A percentile compares a stretch with the other conserved stretches of the same genome.
Evolutionary conservation across 768 basidiomycete species (phyloP).

Genomic region (Daedaleopsis nitida): DNA sequence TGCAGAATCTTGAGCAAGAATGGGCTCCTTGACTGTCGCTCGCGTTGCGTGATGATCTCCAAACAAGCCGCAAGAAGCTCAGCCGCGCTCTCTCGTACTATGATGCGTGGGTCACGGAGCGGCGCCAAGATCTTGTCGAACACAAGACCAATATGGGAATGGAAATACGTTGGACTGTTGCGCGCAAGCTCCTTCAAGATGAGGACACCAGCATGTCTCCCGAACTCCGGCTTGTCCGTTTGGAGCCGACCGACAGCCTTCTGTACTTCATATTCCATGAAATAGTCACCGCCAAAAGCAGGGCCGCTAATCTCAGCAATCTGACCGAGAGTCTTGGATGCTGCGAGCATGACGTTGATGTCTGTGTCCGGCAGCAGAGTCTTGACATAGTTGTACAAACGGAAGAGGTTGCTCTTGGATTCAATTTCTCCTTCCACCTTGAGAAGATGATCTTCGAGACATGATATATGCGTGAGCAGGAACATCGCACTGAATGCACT

Average conservation of each 20-base stretch:
- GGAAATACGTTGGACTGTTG: constrained; percentile 85
- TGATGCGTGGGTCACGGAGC: constrained; percentile 83
- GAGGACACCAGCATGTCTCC: constrained; percentile 91
- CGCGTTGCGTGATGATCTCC: constrained; percentile 79
- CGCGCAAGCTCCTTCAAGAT: constrained; percentile 92
- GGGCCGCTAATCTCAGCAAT: constrained; percentile 84
- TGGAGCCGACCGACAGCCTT: constrained; percentile 81
- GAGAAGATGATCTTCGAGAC: constrained; percentile 63
- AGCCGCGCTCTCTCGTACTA: constrained; percentile 91
- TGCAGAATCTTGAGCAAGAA: constrained; percentile 83
- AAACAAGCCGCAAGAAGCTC: constrained; percentile 92
- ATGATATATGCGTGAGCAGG: constrained; percentile 1
- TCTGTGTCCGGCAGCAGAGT: constrained; percentile 89
- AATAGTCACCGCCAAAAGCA: constrained; percentile 83
- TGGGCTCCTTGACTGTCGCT: constrained; percentile 62
- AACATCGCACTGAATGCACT: constrained; percentile 20
- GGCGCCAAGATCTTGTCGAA: constrained; percentile 94
- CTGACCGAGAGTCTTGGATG: constrained; percentile 88
- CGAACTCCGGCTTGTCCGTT: constrained; percentile 72
- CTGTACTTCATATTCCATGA: constrained; percentile 89
- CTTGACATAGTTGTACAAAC: constrained; percentile 92
- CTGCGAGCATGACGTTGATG: constrained; percentile 90
- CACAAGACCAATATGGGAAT: constrained; percentile 83
- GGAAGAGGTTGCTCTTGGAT: constrained; percentile 77
- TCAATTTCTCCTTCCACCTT: constrained; percentile 81